Conservation (phyloP, 371 early-diverging fungal species). For the Lichtheimia hyalospora region DNA sequence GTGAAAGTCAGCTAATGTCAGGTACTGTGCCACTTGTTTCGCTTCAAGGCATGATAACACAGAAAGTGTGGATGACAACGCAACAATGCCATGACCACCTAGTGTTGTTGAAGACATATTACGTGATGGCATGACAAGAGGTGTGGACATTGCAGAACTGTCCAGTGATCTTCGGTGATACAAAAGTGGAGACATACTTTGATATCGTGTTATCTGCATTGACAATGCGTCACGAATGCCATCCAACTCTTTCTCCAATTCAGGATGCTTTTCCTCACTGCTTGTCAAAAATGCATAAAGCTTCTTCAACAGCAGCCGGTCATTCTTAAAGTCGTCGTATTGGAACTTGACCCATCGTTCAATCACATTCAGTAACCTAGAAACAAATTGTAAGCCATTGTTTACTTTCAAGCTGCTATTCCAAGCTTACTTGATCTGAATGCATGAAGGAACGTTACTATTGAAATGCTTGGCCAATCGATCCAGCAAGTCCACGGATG, state of each 20-base stretch:
- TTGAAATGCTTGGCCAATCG: background rate
- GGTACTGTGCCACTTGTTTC: constrained; percentile 39
- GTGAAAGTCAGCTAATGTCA: constrained; percentile 43
- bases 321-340: constrained; percentile 55
- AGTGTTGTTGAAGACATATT: background rate
- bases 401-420: background rate
- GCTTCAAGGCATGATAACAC: constrained; percentile 20
- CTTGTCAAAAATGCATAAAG: constrained; percentile 19
- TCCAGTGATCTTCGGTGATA: background rate
- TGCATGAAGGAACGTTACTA: background rate
- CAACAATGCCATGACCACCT: background rate
- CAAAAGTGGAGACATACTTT: background rate
- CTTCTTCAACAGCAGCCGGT: constrained; percentile 31
- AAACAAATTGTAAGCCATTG: background rate
- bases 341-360: constrained; percentile 63
- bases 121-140: background rate
- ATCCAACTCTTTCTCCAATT: background rate
- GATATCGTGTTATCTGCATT: background rate
- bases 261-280: background rate
- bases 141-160: background rate
- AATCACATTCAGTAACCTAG: constrained; percentile 60
- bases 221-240: background rate
- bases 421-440: background rate
- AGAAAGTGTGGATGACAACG: constrained; percentile 2
- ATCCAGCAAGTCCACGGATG: background rate